Conservation (phyloP, 345 rosid genomes). For the Eucalyptus marginata region DNA sequence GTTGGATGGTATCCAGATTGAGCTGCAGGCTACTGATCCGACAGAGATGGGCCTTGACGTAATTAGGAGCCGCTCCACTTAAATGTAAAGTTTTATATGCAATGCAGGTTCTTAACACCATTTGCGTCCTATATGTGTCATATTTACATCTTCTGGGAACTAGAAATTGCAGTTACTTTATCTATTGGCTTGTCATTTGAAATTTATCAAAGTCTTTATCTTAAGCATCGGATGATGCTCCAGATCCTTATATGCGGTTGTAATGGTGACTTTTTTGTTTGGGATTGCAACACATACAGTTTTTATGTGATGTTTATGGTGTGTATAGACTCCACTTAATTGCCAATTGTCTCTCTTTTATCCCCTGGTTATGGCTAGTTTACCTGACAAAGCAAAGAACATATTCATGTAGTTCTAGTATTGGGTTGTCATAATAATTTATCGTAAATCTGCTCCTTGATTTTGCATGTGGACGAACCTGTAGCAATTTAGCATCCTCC, state of each 20-base stretch:
- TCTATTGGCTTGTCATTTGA: conserved; percentile 2
- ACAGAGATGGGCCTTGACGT: conserved; percentile 65
- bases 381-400: neutral
- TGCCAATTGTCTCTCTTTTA: neutral
- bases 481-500: neutral
- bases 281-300: neutral
- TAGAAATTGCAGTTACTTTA: conserved; percentile 3
- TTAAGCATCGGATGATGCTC: neutral
- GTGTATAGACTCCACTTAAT: neutral
- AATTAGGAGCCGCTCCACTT: conserved; percentile 44
- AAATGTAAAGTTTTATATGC: conserved; percentile 1
- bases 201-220: neutral
- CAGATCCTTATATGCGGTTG: neutral
- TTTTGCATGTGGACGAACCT: neutral
- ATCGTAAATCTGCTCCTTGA: neutral
- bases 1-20: conserved; percentile 54
- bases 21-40: conserved; percentile 67
- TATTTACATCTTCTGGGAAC: conserved; percentile 13
- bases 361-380: neutral
- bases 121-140: neutral
- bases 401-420: neutral
- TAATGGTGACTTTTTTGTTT: neutral
- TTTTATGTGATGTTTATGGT: neutral
- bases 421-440: neutral
- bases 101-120: neutral